Conservation (phyloP, 2,329 filamentous ascomycete species). For the Ascochyta clinopodiicola region DNA sequence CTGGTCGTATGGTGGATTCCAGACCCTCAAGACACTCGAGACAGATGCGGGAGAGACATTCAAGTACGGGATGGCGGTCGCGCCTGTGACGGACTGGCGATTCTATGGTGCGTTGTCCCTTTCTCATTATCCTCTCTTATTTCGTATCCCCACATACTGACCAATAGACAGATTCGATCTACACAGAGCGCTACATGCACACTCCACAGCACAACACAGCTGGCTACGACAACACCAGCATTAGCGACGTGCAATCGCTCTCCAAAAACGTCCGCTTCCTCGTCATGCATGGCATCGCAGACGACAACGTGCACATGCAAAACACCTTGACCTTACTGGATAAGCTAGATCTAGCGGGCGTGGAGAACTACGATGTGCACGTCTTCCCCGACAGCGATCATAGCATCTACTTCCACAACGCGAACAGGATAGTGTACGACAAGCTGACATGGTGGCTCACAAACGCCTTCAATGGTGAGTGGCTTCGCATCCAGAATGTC, state of each 20-base stretch:
- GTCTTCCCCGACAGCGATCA: slow-evolving; percentile 97
- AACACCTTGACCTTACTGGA: slow-evolving; percentile 90
- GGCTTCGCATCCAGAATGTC: slow-evolving; percentile 68
- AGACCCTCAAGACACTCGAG: slow-evolving; percentile 93
- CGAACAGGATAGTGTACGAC: slow-evolving; percentile 88
- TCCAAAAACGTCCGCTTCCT: slow-evolving; percentile 83
- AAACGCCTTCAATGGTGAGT: slow-evolving; percentile 97
- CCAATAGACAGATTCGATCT: slow-evolving; percentile 71
- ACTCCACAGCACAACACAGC: slow-evolving; percentile 80
- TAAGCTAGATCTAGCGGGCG: slow-evolving; percentile 76
- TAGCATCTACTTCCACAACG: slow-evolving; percentile 92
- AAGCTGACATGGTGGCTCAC: slow-evolving; percentile 90
- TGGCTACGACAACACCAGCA: slow-evolving; percentile 78
- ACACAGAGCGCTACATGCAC: slow-evolving; percentile 97
- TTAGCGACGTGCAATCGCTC: slow-evolving; percentile 77
- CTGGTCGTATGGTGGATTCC: slow-evolving; percentile 97
- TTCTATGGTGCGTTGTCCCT: slow-evolving; percentile 69
- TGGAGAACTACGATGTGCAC: slow-evolving; percentile 96
- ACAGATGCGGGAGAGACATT: slow-evolving; percentile 88
- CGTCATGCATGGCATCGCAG: slow-evolving; percentile 93
- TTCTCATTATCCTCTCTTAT: not conserved
- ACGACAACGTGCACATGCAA: slow-evolving; percentile 98
- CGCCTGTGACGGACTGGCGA: slow-evolving; percentile 97
- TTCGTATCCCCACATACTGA: slow-evolving; percentile 9
- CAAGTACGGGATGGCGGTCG: slow-evolving; percentile 96